Evolutionary conservation across 2,329 filamentous ascomycete species (phyloP).

Genomic region (Talaromyces islandicus): DNA sequence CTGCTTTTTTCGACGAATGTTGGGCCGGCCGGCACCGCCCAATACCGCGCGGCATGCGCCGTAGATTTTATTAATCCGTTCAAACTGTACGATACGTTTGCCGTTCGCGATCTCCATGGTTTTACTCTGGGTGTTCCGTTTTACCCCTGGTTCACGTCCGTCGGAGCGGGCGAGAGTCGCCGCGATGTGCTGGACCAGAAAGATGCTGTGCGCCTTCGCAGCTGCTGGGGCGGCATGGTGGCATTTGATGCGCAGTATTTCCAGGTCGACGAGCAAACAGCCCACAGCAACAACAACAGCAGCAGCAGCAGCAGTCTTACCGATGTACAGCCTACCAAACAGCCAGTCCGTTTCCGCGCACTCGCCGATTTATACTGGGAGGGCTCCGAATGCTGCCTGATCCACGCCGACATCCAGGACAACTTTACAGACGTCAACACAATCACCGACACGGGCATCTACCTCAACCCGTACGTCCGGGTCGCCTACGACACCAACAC

Average conservation of each 20-base stretch:
- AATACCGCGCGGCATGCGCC: conserved; percentile 66
- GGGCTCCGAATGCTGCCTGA: conserved; percentile 59
- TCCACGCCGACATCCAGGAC: conserved; percentile 44
- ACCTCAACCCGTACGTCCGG: conserved; percentile 69
- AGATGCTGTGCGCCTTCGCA: conserved; percentile 60
- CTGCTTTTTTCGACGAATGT: conserved; percentile 57
- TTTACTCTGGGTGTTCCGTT: conserved; percentile 64
- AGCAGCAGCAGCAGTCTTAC: background rate
- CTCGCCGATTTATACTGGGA: conserved; percentile 57
- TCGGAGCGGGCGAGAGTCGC: conserved; percentile 48
- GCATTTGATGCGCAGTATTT: conserved; percentile 44
- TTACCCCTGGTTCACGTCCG: conserved; percentile 63
- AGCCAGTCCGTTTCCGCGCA: conserved; percentile 50
- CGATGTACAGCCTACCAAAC: background rate
- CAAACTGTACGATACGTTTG: conserved; percentile 73
- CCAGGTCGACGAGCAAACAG: conserved; percentile 20
- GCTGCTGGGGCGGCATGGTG: conserved; percentile 74
- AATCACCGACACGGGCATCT: conserved; percentile 52
- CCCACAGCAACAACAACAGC: background rate
- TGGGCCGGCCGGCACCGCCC: conserved; percentile 45
- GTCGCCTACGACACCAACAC: conserved; percentile 60
- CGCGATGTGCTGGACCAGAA: conserved; percentile 56
- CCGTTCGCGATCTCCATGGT: conserved; percentile 64
- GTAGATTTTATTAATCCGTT: conserved; percentile 70
- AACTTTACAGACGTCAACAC: conserved; percentile 24